Percentiles rank a stretch among this genome's conserved stretches.
Conservation (phyloP, 805 yeast genomes). For the Lipomyces orientalis region DNA sequence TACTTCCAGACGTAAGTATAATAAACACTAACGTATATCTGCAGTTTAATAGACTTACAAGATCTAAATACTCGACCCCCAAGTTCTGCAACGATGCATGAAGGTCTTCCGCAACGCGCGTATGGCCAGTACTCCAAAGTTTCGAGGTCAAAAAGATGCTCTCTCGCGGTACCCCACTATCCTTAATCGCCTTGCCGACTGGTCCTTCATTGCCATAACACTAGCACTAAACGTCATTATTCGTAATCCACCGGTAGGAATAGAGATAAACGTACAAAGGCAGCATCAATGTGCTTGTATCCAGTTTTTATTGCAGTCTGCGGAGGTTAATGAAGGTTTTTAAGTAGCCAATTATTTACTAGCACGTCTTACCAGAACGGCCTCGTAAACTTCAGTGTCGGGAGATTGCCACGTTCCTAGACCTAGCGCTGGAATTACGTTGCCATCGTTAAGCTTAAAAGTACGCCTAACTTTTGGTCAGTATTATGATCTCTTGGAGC, state of each 20-base stretch:
- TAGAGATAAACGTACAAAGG: constrained; percentile 51
- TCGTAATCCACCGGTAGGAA: too few relatives aligned
- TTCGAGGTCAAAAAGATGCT: constrained; percentile 53
- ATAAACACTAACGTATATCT: too few relatives aligned
- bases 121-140: constrained; percentile 47
- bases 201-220: constrained; percentile 67
- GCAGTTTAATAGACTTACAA: constrained; percentile 39
- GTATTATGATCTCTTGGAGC: too few relatives aligned
- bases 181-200: constrained; percentile 54
- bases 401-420: constrained; percentile 76
- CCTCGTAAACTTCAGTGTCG: constrained; percentile 54
- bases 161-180: constrained; percentile 56
- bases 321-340: background rate
- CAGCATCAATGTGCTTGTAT: constrained; percentile 80
- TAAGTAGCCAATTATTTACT: background rate
- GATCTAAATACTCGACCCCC: constrained; percentile 76
- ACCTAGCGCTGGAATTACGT: constrained; percentile 66
- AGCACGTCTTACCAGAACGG: constrained; percentile 50
- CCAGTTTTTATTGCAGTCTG: constrained; percentile 58
- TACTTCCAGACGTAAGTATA: constrained; percentile 47
- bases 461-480: too few relatives aligned
- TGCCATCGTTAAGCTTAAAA: constrained; percentile 58
- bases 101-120: constrained; percentile 57
- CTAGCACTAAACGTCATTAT: background rate
- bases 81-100: constrained; percentile 64